phyloP scores from a whole-genome alignment of 2,329 filamentous ascomycete genomes.

The Sporothrix globosa region DNA sequence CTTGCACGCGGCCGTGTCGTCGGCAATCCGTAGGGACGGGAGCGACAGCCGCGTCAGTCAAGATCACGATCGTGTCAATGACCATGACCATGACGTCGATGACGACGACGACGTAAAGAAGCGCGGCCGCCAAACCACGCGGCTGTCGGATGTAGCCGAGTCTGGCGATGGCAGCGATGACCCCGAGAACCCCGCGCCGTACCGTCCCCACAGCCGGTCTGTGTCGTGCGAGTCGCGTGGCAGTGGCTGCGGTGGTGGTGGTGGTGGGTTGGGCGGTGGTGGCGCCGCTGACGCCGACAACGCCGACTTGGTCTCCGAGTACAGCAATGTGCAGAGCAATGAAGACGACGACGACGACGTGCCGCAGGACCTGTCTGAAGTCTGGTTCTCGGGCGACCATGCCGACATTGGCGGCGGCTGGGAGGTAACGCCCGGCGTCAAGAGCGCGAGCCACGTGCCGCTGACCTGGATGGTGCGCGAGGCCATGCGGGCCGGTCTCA shows the following conservation, averaged over 20 bases:
- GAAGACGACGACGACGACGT: conserved; percentile 50
- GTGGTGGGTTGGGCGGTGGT: too few relatives aligned
- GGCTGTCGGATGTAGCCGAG: conserved; percentile 12
- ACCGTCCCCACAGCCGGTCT: conserved; percentile 47
- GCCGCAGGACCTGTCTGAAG: conserved; percentile 74
- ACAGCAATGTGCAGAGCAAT: conserved; percentile 37
- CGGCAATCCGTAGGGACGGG: background rate
- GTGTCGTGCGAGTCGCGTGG: conserved; percentile 39
- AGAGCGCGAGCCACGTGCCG: conserved; percentile 67
- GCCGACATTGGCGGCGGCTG: conserved; percentile 77
- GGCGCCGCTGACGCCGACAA: too few relatives aligned
- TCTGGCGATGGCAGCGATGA: conserved; percentile 10
- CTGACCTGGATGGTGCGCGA: conserved; percentile 69
- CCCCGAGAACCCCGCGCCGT: conserved; percentile 46
- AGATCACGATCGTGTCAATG: background rate
- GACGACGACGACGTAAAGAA: conserved; percentile 1
- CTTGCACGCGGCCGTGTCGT: conserved; percentile 23
- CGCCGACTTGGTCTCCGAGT: conserved; percentile 26
- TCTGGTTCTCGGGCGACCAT: conserved; percentile 80
- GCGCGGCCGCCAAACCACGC: conserved; percentile 33
- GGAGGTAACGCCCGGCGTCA: conserved; percentile 59
- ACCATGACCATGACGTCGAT: background rate
- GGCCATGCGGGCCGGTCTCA: conserved; percentile 64
- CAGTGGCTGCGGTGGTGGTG: too few relatives aligned
- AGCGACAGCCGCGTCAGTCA: background rate